phyloP scores from a whole-genome alignment of 805 yeast species.

The Babjeviella inositovora region DNA sequence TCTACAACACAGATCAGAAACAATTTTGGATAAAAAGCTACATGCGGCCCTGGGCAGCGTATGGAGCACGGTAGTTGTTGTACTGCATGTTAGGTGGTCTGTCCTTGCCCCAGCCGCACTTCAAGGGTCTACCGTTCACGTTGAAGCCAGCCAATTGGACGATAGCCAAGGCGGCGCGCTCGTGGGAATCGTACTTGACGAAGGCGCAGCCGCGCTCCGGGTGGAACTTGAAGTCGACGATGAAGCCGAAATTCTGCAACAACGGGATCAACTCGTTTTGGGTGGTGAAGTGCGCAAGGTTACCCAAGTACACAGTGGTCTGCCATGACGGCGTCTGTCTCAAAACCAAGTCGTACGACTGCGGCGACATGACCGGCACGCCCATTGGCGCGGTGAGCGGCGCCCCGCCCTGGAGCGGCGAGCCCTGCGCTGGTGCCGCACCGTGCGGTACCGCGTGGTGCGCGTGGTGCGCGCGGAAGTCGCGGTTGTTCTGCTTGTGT shows the following conservation, averaged over 20 bases:
- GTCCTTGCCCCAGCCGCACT: conserved; percentile 80
- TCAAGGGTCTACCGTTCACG: conserved; percentile 63
- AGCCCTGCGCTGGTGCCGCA: conserved; percentile 71
- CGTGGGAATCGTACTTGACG: conserved; percentile 76
- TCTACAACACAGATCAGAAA: too few relatives aligned
- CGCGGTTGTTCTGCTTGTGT: conserved; percentile 32
- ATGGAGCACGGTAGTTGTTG: conserved; percentile 6
- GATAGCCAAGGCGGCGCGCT: conserved; percentile 78
- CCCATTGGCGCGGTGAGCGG: too few relatives aligned
- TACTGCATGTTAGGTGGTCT: conserved; percentile 15
- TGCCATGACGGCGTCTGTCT: conserved; percentile 74
- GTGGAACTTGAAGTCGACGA: conserved; percentile 65
- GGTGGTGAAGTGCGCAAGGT: conserved; percentile 61
- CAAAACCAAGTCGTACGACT: conserved; percentile 51
- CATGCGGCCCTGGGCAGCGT: too few relatives aligned
- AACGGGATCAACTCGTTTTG: conserved; percentile 62
- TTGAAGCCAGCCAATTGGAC: conserved; percentile 50
- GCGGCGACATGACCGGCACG: conserved; percentile 25
- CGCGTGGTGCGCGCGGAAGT: conserved; percentile 30
- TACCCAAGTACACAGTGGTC: conserved; percentile 79
- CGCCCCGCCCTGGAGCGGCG: conserved; percentile 65
- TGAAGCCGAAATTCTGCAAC: conserved; percentile 66
- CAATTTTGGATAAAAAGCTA: too few relatives aligned
- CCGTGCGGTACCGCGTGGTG: conserved; percentile 63
- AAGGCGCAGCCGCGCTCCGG: conserved; percentile 82